Conservation (phyloP, 1,284 basidiomycete species). For the Microbotryomycetes sp. region DNA sequence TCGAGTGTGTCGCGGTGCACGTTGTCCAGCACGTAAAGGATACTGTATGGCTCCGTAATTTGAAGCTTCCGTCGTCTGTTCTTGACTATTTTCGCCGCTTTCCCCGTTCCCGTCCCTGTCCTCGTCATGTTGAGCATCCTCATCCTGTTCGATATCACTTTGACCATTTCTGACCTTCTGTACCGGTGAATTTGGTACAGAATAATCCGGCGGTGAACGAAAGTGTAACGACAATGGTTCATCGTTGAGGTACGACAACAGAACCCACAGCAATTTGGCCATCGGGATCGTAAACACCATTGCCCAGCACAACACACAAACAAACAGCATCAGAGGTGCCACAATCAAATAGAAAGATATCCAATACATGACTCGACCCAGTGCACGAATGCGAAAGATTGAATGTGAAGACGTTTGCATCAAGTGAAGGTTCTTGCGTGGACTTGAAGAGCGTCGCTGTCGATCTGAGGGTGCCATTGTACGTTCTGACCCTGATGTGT, state of each 20-base stretch:
- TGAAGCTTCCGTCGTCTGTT: conserved; percentile 1
- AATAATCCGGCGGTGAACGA: conserved; percentile 62
- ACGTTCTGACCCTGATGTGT: not conserved
- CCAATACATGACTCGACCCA: conserved; percentile 67
- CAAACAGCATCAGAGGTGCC: conserved; percentile 78
- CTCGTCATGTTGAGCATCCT: conserved; percentile 14
- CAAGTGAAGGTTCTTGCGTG: not conserved
- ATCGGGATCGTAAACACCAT: conserved; percentile 93
- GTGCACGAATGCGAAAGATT: conserved; percentile 42
- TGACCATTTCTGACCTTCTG: conserved; percentile 17
- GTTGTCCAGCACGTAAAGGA: conserved; percentile 44
- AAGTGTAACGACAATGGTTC: conserved; percentile 86
- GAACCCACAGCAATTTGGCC: conserved; percentile 92
- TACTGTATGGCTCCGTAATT: conserved; percentile 8
- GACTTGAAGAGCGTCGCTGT: not conserved
- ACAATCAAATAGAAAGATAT: conserved; percentile 65
- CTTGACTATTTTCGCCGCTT: not conserved
- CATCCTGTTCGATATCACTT: conserved; percentile 17
- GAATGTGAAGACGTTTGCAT: conserved; percentile 10
- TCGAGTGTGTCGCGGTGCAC: conserved; percentile 40
- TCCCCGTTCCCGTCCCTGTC: not conserved
- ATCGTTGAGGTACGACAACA: conserved; percentile 73
- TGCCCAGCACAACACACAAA: conserved; percentile 86
- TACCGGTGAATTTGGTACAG: conserved; percentile 25
- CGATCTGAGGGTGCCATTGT: not conserved